These are phyloP conservation scores for Theileria annulata DNA, from an alignment of 169 alveolate species.

Conservation along the genomic window DNA sequence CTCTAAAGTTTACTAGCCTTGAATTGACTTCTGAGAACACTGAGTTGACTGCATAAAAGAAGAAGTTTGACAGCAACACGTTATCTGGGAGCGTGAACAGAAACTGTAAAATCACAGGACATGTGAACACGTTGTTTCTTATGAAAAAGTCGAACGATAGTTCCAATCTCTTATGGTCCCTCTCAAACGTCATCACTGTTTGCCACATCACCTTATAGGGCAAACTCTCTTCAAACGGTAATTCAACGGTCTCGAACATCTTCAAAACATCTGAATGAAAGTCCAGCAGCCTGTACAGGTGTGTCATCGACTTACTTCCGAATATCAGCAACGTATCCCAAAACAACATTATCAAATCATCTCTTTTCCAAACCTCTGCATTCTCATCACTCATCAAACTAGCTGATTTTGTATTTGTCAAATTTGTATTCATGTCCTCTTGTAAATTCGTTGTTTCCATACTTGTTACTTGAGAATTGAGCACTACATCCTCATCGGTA, in stretches of 20 bases:
- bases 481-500: slow-evolving; percentile 16
- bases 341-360: slow-evolving; percentile 48
- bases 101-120: slow-evolving; percentile 28
- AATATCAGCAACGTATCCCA: slow-evolving; percentile 60
- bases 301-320: slow-evolving; percentile 62
- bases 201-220: slow-evolving; percentile 33
- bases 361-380: slow-evolving; percentile 33
- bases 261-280: slow-evolving; percentile 51
- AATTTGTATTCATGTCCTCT: not conserved
- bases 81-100: slow-evolving; percentile 34
- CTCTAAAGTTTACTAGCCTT: slow-evolving; percentile 18
- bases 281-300: slow-evolving; percentile 44
- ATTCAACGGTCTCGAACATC: slow-evolving; percentile 17
- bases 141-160: slow-evolving; percentile 31
- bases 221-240: slow-evolving; percentile 34
- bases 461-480: not conserved
- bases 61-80: slow-evolving; percentile 44
- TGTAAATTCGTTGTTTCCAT: not conserved
- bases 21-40: slow-evolving; percentile 20
- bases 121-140: slow-evolving; percentile 11
- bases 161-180: slow-evolving; percentile 51
- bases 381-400: not conserved
- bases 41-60: slow-evolving; percentile 16
- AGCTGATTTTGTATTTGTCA: not conserved
- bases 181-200: slow-evolving; percentile 29